Percentiles rank a stretch among this genome's conserved stretches.
phyloP scores from a whole-genome alignment of 163 green algal genomes.

The Chlorella variabilis region DNA sequence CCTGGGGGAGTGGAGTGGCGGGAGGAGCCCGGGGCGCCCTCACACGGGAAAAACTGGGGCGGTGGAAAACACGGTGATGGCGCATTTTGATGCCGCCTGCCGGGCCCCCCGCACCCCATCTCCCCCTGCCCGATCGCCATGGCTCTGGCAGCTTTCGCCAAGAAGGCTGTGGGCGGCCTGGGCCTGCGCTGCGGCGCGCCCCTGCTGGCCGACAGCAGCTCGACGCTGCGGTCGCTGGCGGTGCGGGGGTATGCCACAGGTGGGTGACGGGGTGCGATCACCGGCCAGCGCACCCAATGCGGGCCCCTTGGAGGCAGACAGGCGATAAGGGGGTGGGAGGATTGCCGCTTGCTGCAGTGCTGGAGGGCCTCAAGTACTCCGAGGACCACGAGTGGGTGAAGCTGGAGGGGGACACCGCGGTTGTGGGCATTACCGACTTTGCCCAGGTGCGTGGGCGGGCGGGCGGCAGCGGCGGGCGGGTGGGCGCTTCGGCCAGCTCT shows the following conservation, averaged over 20 bases:
- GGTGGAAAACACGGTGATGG: too few species aligned
- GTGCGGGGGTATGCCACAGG: conserved; percentile 36
- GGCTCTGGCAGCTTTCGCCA: conserved; percentile 39
- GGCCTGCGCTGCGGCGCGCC: conserved; percentile 34
- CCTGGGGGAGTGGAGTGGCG: too few species aligned
- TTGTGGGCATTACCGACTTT: conserved; percentile 95
- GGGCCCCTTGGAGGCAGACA: not conserved
- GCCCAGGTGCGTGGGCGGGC: conserved; percentile 78
- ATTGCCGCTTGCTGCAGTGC: conserved; percentile 39
- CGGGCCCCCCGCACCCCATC: not conserved
- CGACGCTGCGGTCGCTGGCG: conserved; percentile 1
- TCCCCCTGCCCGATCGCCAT: conserved; percentile 16
- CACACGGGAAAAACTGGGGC: not conserved
- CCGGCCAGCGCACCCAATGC: not conserved
- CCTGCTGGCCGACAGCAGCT: not conserved
- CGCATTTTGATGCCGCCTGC: not conserved
- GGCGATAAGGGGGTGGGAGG: conserved; percentile 3
- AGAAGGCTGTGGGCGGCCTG: conserved; percentile 31
- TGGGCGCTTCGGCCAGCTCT: not conserved
- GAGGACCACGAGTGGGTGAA: conserved; percentile 94
- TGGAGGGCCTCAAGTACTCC: conserved; percentile 81
- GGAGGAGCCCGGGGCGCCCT: not conserved
- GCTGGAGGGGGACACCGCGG: conserved; percentile 84
- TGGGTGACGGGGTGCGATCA: not conserved
- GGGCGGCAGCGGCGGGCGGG: not conserved